These are phyloP conservation scores for Ampelocalamus luodianensis DNA, from an alignment of 176 grass and related monocot species.

Conservation along the genomic window DNA sequence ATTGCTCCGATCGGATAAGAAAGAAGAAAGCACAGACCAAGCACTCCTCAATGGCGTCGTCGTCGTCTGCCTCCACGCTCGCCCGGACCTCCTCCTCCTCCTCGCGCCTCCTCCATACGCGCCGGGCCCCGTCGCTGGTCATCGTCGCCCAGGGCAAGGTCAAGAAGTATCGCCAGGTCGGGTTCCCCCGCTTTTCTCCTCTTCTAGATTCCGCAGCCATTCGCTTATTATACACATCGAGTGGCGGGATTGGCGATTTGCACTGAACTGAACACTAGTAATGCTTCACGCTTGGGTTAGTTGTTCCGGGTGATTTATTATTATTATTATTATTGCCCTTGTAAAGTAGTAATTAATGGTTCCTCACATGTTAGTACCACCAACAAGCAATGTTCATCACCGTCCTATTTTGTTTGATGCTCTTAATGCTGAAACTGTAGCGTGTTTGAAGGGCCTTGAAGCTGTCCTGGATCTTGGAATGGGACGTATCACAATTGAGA, in stretches of 20 bases:
- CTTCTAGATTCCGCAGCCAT: too few relatives aligned
- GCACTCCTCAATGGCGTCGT: conserved; percentile 39
- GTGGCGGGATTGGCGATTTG: background rate
- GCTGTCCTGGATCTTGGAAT: too few relatives aligned
- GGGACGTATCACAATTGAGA: too few relatives aligned
- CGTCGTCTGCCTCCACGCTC: conserved; percentile 56
- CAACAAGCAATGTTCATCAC: too few relatives aligned
- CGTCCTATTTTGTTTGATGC: too few relatives aligned
- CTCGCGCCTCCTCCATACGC: background rate
- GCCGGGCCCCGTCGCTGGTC: conserved; percentile 32
- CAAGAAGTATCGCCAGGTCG: conserved; percentile 74
- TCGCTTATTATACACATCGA: background rate
- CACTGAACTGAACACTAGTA: too few relatives aligned
- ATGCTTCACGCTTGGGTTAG: background rate
- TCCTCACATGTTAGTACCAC: too few relatives aligned
- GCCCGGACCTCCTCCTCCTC: conserved; percentile 40
- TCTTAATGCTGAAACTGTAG: too few relatives aligned
- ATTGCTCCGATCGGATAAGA: too few relatives aligned
- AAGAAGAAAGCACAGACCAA: too few relatives aligned
- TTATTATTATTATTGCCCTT: background rate
- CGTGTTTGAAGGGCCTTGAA: too few relatives aligned
- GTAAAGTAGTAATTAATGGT: too few relatives aligned
- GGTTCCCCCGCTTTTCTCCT: background rate
- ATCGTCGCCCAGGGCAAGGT: conserved; percentile 75
- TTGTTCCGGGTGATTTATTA: background rate